These are phyloP conservation scores for Suhomyces bolitotheri DNA, from an alignment of 1,139 yeast species.

Conservation along the genomic window DNA sequence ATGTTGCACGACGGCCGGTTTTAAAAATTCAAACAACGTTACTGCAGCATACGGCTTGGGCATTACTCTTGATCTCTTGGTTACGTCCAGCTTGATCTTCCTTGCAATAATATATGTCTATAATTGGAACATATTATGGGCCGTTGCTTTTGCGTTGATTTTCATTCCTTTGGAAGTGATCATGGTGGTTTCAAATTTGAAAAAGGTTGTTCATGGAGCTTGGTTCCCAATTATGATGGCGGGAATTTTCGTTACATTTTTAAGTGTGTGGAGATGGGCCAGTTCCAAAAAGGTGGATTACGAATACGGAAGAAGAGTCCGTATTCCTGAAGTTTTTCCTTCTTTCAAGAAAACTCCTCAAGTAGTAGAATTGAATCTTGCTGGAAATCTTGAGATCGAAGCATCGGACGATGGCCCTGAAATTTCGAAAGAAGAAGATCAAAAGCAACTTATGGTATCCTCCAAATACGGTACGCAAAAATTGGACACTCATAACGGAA, in stretches of 20 bases:
- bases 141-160: conserved; percentile 33
- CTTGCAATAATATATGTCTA: conserved; percentile 50
- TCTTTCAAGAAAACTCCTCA: conserved; percentile 21
- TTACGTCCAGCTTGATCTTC: conserved; percentile 49
- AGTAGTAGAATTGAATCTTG: conserved; percentile 23
- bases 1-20: conserved; percentile 51
- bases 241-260: conserved; percentile 30
- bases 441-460: conserved; percentile 15
- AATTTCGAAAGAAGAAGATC: conserved; percentile 3
- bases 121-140: conserved; percentile 34
- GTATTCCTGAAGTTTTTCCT: conserved; percentile 32
- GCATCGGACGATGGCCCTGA: conserved; percentile 12
- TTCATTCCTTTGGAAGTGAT: conserved; percentile 50
- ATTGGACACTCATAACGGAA: conserved; percentile 33
- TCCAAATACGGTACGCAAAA: conserved; percentile 24
- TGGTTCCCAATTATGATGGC: conserved; percentile 57
- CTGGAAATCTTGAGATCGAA: conserved; percentile 6
- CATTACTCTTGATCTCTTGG: conserved; percentile 52
- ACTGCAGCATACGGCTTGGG: conserved; percentile 65
- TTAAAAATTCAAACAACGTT: conserved; percentile 49
- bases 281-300: conserved; percentile 40
- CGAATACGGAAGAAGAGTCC: conserved; percentile 33
- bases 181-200: conserved; percentile 48
- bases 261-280: conserved; percentile 51
- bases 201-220: conserved; percentile 57